phyloP scores from a whole-genome alignment of 202 grass and related monocot genomes.

The Setaria italica region DNA sequence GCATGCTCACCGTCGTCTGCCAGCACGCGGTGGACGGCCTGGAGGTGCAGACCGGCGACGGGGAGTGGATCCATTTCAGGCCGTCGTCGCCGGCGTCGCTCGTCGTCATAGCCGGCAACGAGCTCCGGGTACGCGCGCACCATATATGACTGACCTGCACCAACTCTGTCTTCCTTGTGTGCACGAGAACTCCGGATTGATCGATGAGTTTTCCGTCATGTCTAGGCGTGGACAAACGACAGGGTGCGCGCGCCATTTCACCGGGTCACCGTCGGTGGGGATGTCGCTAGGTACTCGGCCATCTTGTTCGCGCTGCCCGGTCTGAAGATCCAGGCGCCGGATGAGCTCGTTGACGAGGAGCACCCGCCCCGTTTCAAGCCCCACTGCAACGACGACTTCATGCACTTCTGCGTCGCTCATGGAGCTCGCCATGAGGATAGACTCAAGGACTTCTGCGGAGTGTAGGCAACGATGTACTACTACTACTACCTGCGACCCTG shows the following conservation, averaged over 20 bases:
- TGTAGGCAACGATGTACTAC: not conserved
- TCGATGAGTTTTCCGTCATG: not conserved
- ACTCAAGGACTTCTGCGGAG: constrained; percentile 39
- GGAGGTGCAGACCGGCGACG: constrained; percentile 64
- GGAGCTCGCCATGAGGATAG: constrained; percentile 46
- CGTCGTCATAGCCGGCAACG: constrained; percentile 68
- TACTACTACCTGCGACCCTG: too few species aligned
- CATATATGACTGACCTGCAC: too few species aligned
- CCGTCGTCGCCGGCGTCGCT: constrained; percentile 55
- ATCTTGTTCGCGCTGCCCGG: constrained; percentile 60
- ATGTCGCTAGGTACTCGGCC: constrained; percentile 58
- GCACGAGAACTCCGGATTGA: not conserved
- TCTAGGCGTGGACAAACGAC: constrained; percentile 73
- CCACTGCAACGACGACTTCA: constrained; percentile 40
- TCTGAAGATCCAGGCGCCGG: constrained; percentile 19
- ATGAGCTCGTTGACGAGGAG: constrained; percentile 62
- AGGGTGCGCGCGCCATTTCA: constrained; percentile 57
- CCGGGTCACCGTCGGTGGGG: constrained; percentile 48
- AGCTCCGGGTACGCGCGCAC: constrained; percentile 41
- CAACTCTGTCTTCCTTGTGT: not conserved
- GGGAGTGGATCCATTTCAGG: constrained; percentile 53
- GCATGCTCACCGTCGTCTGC: constrained; percentile 61
- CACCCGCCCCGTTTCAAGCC: constrained; percentile 62
- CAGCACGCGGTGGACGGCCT: constrained; percentile 68
- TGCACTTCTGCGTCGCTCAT: constrained; percentile 50